Conservation (phyloP, 2,329 filamentous ascomycete species). For the Rutstroemia sp. region DNA sequence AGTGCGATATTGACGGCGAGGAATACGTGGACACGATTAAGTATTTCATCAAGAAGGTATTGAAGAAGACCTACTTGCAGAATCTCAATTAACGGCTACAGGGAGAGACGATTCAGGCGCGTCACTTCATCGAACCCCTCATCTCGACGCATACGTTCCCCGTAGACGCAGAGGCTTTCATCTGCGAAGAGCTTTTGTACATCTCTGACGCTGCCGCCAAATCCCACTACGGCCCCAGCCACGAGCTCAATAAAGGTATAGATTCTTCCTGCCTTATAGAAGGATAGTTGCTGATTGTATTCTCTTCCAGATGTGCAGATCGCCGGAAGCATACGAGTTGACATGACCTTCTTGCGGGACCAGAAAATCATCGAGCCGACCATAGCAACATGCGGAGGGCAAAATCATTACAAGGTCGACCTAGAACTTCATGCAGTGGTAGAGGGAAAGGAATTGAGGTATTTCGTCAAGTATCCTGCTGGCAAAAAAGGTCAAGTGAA, state of each 20-base stretch:
- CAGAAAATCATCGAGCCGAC: constrained; percentile 1
- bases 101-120: neutral
- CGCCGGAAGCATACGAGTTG: constrained; percentile 10
- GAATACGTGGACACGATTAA: constrained; percentile 12
- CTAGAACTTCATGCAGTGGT: constrained; percentile 14
- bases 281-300: neutral
- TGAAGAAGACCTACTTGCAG: neutral
- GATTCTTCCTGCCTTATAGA: neutral
- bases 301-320: constrained; percentile 9
- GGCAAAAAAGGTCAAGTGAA: neutral
- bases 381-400: neutral
- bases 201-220: constrained; percentile 11
- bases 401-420: constrained; percentile 10
- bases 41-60: constrained; percentile 15
- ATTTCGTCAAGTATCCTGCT: constrained; percentile 11
- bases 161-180: neutral
- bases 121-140: neutral
- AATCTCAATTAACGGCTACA: neutral
- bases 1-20: constrained; percentile 10
- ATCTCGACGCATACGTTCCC: constrained; percentile 8
- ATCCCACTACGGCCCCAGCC: constrained; percentile 4
- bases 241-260: constrained; percentile 12
- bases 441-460: constrained; percentile 14
- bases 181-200: constrained; percentile 16
- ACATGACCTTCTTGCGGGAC: constrained; percentile 15